Evolutionary conservation across 192 early-diverging fungal species (phyloP), one percentile per base, ranked within the genome.

Genomic region (Geranomyces variabilis): DNA sequence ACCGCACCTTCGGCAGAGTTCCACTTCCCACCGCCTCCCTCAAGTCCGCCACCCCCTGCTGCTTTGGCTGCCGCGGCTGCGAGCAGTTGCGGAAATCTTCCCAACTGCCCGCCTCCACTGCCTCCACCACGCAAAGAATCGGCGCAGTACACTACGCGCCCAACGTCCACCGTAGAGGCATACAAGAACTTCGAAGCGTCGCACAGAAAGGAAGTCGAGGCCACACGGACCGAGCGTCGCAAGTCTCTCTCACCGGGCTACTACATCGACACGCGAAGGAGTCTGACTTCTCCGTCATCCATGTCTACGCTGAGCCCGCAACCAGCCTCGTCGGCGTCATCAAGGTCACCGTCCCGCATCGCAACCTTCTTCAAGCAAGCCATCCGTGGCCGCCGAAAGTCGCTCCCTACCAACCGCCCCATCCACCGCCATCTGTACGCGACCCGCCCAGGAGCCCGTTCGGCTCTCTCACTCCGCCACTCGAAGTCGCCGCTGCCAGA

Each of bases 21-120:
- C 51, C 51, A 53, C 51, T 53, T 53, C 17, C 51, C 51, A 9
- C 51, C 51, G 19, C 51, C 51, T 53, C 51, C 51, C 2, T 53
- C 51, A 15, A 53, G 51, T 17, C 51, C 19, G 51, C 51, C 51
- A 17, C 51, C 51, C 4, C 51, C 51, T 53, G 51, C 19, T 24
- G 51, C 51, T 26, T 10, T 41, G 10, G 5, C 10, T 41, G 51
- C 24, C 17, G 51, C 51, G 3, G 51, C 51, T 17, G 24, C 19
- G 3, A 24, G n/a, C 19, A 53, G 24, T 15, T 24, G 2, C 4
- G n/a, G 19, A 26, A 53, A 7, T 15, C 51, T 53, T 4, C n/a
- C n/a, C 6, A 7, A 24, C 24, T n/a, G 51, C 19, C 51, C 51
- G 24, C 51, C n/a, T 3, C 51, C 51, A 26, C 51, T 15, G 17